phyloP scores from a whole-genome alignment of 805 yeast genomes.

The Ogataea pilisensis region DNA sequence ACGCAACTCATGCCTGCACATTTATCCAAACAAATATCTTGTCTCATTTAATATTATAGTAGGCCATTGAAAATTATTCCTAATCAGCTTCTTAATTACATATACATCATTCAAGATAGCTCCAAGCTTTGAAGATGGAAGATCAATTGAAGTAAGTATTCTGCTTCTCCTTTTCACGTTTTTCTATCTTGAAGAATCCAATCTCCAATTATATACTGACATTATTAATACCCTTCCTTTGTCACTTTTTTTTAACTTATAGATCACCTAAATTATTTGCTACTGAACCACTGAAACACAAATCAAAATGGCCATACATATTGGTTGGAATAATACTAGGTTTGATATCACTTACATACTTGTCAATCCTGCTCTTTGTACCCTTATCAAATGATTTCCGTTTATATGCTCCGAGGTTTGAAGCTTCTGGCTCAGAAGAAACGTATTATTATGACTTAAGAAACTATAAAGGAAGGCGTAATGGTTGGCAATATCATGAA shows the following conservation, averaged over 20 bases:
- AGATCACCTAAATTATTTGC: conserved; percentile 2
- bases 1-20: no score
- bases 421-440: conserved; percentile 7
- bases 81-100: not conserved
- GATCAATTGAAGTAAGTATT: not conserved
- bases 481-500: conserved; percentile 54
- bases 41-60: no score
- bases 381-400: conserved; percentile 3
- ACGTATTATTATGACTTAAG: conserved; percentile 37
- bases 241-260: not conserved
- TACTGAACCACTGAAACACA: not conserved
- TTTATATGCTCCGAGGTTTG: conserved; percentile 17
- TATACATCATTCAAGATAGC: not conserved
- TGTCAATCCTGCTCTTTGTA: not conserved
- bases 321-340: not conserved
- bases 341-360: not conserved
- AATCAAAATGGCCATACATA: not conserved
- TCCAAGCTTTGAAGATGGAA: not conserved
- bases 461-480: conserved; percentile 38
- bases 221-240: not conserved
- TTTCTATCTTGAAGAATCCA: not conserved
- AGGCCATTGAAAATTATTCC: no score
- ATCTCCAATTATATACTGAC: not conserved
- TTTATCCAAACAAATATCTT: no score
- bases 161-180: not conserved